Conservation (phyloP, 1,284 basidiomycete species). For the Pholiota adiposa region DNA sequence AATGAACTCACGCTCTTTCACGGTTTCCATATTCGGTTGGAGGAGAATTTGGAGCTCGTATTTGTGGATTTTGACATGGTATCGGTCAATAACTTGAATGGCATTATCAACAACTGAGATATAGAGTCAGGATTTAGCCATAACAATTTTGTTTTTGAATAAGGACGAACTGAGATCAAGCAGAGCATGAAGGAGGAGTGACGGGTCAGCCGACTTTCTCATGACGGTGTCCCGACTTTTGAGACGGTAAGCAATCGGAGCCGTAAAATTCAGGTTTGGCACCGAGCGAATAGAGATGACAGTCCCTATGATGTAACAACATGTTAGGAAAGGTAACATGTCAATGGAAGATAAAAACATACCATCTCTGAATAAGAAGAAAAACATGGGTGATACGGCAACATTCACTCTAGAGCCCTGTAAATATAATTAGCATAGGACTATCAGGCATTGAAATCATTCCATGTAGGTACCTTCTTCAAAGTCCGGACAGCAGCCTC, state of each 20-base stretch:
- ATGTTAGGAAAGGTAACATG: neutral
- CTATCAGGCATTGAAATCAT: neutral
- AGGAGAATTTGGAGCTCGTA: conserved; percentile 64
- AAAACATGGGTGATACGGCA: conserved; percentile 60
- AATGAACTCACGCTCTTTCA: conserved; percentile 53
- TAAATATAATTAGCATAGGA: neutral
- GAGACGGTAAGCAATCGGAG: conserved; percentile 59
- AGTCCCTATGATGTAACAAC: conserved; percentile 47
- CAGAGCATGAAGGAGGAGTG: conserved; percentile 62
- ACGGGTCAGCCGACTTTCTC: conserved; percentile 62
- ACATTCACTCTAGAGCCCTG: conserved; percentile 63
- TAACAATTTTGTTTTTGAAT: neutral
- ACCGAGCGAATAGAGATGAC: conserved; percentile 61
- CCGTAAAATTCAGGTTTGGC: conserved; percentile 51
- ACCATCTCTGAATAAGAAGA: conserved; percentile 70
- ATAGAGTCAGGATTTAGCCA: too few relatives aligned
- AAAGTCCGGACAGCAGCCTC: conserved; percentile 36
- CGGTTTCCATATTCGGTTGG: conserved; percentile 61
- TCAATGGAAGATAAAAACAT: conserved; percentile 16
- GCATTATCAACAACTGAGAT: conserved; percentile 66
- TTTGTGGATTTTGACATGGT: conserved; percentile 61
- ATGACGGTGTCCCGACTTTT: conserved; percentile 60
- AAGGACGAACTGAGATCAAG: conserved; percentile 58
- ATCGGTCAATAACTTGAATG: conserved; percentile 69
- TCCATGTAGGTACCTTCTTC: conserved; percentile 33